These are phyloP conservation scores for Phytopythium cucurbitacearum DNA, from an alignment of 352 stramenopile species.

Conservation along the genomic window DNA sequence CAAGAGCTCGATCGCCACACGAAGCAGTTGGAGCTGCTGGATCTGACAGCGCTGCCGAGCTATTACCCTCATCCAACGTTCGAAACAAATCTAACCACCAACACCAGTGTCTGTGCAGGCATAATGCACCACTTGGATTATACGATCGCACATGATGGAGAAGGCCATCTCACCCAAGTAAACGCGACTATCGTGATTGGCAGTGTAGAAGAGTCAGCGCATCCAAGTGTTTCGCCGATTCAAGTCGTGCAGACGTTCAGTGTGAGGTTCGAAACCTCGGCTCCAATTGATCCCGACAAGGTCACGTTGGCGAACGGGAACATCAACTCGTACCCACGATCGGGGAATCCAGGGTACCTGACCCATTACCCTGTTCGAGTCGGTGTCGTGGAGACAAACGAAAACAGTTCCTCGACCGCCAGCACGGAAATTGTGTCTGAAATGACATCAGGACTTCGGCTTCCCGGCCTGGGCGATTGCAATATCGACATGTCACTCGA, in stretches of 20 bases:
- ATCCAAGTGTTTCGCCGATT: not conserved
- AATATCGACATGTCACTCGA: conserved; percentile 1
- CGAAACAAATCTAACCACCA: not conserved
- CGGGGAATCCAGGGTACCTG: conserved; percentile 35
- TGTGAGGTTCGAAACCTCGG: conserved; percentile 24
- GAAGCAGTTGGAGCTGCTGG: not conserved
- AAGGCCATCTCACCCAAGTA: conserved; percentile 18
- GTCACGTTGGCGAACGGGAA: conserved; percentile 32
- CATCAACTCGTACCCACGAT: conserved; percentile 25
- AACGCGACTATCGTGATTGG: conserved; percentile 18
- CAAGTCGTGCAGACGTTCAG: conserved; percentile 26
- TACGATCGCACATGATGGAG: conserved; percentile 24
- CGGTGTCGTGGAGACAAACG: conserved; percentile 14
- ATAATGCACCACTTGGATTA: conserved; percentile 21
- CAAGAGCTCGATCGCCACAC: conserved; percentile 5
- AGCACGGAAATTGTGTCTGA: conserved; percentile 15
- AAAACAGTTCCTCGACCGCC: not conserved
- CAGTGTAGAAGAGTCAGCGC: conserved; percentile 1
- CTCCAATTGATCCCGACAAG: conserved; percentile 2
- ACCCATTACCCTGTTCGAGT: conserved; percentile 30
- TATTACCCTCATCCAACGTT: conserved; percentile 21
- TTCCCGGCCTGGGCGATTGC: conserved; percentile 28
- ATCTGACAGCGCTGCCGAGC: conserved; percentile 13
- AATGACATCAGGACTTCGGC: conserved; percentile 22
- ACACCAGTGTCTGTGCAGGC: conserved; percentile 13